Percentiles rank a stretch among this genome's conserved stretches.
Evolutionary conservation across 768 basidiomycete species (phyloP).

Genomic region (Termitomyces sp.): DNA sequence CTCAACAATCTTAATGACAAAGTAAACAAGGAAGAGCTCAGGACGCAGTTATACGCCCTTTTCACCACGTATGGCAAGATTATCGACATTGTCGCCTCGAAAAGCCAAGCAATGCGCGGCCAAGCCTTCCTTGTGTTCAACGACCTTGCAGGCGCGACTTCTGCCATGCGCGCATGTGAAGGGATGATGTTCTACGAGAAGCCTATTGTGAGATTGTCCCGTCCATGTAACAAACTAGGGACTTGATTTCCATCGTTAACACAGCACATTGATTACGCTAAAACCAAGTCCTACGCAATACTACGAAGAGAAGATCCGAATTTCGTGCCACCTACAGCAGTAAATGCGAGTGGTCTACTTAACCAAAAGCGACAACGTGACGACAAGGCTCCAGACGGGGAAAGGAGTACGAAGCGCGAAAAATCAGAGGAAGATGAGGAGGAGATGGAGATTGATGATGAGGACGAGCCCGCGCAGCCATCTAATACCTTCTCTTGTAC

Average conservation of each 20-base stretch:
- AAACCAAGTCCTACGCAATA: conserved; percentile 85
- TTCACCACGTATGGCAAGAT: conserved; percentile 94
- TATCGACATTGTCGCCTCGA: conserved; percentile 90
- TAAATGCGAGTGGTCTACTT: conserved; percentile 49
- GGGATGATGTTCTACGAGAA: conserved; percentile 94
- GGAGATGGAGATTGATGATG: conserved; percentile 95
- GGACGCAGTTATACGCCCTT: conserved; percentile 76
- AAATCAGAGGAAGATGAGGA: conserved; percentile 74
- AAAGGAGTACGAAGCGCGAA: conserved; percentile 62
- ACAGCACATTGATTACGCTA: conserved; percentile 91
- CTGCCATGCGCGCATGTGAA: conserved; percentile 89
- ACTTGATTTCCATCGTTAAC: conserved; percentile 2
- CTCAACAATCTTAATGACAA: conserved; percentile 92
- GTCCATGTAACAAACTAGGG: conserved; percentile 4
- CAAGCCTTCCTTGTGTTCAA: conserved; percentile 96
- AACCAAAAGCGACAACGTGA: conserved; percentile 65
- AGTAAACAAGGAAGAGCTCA: conserved; percentile 87
- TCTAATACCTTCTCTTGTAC: conserved; percentile 41
- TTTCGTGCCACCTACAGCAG: conserved; percentile 71
- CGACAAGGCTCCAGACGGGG: conserved; percentile 50
- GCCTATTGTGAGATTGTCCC: conserved; percentile 65
- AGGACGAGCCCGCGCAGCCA: conserved; percentile 57
- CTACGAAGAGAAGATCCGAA: conserved; percentile 73
- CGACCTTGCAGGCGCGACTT: conserved; percentile 86
- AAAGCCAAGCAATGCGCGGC: conserved; percentile 81